phyloP scores from a whole-genome alignment of 148 eudicot species.

The Silene conica region DNA sequence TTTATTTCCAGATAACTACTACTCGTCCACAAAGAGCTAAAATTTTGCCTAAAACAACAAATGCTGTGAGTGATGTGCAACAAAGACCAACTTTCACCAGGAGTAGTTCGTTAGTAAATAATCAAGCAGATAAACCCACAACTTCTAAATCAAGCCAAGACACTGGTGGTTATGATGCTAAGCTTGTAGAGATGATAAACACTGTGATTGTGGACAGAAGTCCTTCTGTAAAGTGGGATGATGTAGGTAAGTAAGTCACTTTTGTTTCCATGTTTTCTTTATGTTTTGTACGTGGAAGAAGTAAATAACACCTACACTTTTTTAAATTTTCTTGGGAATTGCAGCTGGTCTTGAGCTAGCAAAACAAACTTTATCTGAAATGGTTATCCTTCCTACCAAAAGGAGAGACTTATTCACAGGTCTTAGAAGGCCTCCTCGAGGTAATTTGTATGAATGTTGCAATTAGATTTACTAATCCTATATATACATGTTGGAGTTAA shows the following conservation, averaged over 20 bases:
- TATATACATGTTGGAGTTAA: background rate
- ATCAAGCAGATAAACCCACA: conserved; percentile 31
- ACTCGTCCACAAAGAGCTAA: conserved; percentile 42
- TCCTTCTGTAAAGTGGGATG: conserved; percentile 99
- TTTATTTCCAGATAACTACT: conserved; percentile 33
- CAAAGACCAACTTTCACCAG: conserved; percentile 38
- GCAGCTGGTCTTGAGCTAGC: conserved; percentile 99
- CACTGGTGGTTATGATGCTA: conserved; percentile 57
- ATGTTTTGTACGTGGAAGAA: conserved; percentile 5
- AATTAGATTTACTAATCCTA: background rate
- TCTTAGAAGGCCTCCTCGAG: conserved; percentile 92
- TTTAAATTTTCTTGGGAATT: conserved; percentile 15
- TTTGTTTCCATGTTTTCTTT: background rate
- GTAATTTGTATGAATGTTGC: conserved; percentile 28
- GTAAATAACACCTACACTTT: background rate
- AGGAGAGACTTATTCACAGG: conserved; percentile 95
- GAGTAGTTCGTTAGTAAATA: conserved; percentile 31
- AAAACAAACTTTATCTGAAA: conserved; percentile 87
- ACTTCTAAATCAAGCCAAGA: conserved; percentile 51
- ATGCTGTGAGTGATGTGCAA: conserved; percentile 26
- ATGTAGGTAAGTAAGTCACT: conserved; percentile 59
- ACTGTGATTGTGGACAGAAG: conserved; percentile 87
- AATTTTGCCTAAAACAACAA: conserved; percentile 33
- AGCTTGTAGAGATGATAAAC: conserved; percentile 87
- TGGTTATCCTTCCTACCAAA: conserved; percentile 93